Evolutionary conservation across 2,329 filamentous ascomycete species (phyloP), one percentile per base, ranked within the genome.

Genomic region (Aspergillus udagawae): DNA sequence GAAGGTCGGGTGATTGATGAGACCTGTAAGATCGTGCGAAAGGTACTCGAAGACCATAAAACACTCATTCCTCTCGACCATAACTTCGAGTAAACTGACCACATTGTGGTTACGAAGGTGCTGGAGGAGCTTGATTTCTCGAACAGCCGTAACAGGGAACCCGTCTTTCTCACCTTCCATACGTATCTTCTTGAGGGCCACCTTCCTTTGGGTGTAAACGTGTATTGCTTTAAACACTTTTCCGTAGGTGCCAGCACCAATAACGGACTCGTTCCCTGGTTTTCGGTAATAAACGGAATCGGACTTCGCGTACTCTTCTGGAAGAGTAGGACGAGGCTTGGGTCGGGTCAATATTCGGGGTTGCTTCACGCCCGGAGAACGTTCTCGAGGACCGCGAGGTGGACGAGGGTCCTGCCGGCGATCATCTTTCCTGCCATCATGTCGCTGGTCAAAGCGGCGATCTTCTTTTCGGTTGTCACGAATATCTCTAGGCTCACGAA

Each of bases 21-120:
- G 80, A 14, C 94, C 94, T 2, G 94, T 99, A 59, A 99, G 80
- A 73, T 99, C 94, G 72, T 99, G 94, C 1, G 94, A 93, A 32
- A 97, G 82, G 70, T 99, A 99, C 73, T 99, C 94, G 63, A 99
- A 99, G 3, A 99, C 94, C 94, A 99, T 99, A 76, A 96, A 99
- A 73, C 94, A 99, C 75, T 97, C 92, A 65, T 97, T 97, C 70
- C 89, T 90, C 76, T 99, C 94, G 2, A 99, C 94, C 94, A 99
- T 99, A 63, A 99, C 97, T 73, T 99, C 94, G 70, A 96, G 89
- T 49, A 99, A 79, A 61, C 85, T 86, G 56, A 99, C 80, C 54
- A 97, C 85, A 68, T 99, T 99, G 58, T 86, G 82, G 71, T 97
- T 94, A 17, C 89, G 91, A 17, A 99, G 80, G 65, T 97, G 86